Evolutionary conservation across 106 monocot genomes (phyloP).

Genomic region (Amphibolis antarctica): DNA sequence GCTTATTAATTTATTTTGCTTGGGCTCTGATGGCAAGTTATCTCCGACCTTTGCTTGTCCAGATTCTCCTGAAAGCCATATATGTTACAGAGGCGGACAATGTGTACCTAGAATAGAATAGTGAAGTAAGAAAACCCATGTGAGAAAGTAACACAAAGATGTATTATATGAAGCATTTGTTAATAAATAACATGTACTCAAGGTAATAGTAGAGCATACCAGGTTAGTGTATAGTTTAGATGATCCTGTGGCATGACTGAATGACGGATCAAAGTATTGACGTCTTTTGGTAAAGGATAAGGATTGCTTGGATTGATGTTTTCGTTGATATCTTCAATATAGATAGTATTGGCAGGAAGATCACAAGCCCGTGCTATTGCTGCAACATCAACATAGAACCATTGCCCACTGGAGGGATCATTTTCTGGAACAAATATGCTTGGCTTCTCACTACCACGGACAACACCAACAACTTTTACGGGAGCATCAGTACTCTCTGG

Average conservation of each 20-base stretch:
- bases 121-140: background rate
- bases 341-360: constrained; percentile 59
- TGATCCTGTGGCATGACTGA: constrained; percentile 97
- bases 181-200: background rate
- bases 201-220: constrained; percentile 24
- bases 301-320: constrained; percentile 54
- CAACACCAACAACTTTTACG: constrained; percentile 56
- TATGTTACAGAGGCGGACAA: constrained; percentile 76
- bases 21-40: constrained; percentile 4
- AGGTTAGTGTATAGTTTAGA: constrained; percentile 74
- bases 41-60: constrained; percentile 36
- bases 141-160: background rate
- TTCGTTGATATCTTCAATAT: constrained; percentile 83
- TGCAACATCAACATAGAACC: constrained; percentile 91
- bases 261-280: constrained; percentile 51
- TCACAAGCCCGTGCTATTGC: constrained; percentile 52
- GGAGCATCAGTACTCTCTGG: background rate
- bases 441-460: constrained; percentile 86
- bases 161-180: background rate
- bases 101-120: constrained; percentile 62
- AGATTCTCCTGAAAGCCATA: constrained; percentile 73
- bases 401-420: constrained; percentile 56
- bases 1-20: too few relatives aligned
- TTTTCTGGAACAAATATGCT: constrained; percentile 88
- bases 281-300: constrained; percentile 92